A percentile compares a stretch with the other conserved stretches of the same genome.
These are phyloP conservation scores for Paraphaeosphaeria minitans DNA, from an alignment of 2,329 filamentous ascomycete genomes.

Conservation along the genomic window DNA sequence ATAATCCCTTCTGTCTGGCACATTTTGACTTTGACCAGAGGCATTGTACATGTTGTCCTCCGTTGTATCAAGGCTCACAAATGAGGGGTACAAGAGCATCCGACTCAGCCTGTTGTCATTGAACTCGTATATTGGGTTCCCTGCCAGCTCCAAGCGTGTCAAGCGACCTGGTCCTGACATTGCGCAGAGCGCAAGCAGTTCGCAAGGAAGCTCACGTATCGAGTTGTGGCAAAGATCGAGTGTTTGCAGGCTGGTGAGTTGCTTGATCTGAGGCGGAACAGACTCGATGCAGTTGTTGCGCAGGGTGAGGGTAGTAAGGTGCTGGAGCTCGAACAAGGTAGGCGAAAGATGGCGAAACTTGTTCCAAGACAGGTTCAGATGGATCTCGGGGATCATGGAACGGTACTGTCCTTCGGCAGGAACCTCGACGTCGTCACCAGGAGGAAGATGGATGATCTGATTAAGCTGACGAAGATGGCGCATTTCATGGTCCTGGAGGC, in stretches of 20 bases:
- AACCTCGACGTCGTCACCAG: constrained; percentile 30
- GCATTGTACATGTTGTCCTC: no score
- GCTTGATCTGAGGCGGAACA: constrained; percentile 33
- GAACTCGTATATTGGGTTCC: constrained; percentile 23
- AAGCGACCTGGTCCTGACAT: constrained; percentile 24
- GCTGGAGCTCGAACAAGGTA: constrained; percentile 31
- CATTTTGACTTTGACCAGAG: neutral
- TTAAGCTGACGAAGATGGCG: constrained; percentile 31
- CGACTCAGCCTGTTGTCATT: neutral
- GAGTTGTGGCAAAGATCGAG: constrained; percentile 33
- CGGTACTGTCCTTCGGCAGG: constrained; percentile 38
- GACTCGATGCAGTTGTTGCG: constrained; percentile 33
- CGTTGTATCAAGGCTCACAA: no score
- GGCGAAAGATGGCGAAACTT: constrained; percentile 25
- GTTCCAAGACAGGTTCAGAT: constrained; percentile 31
- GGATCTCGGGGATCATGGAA: constrained; percentile 34
- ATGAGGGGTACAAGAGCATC: no score
- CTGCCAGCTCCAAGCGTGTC: constrained; percentile 18
- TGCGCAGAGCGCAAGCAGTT: constrained; percentile 28
- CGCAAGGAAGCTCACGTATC: constrained; percentile 31
- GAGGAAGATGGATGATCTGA: constrained; percentile 30
- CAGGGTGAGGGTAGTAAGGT: constrained; percentile 33
- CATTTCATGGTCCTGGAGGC: constrained; percentile 31
- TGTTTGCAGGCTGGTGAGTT: constrained; percentile 23
- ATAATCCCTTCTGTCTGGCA: neutral